A percentile compares a stretch with the other conserved stretches of the same genome.
phyloP scores from a whole-genome alignment of 495 filamentous ascomycete species.

The Halenospora varia region DNA sequence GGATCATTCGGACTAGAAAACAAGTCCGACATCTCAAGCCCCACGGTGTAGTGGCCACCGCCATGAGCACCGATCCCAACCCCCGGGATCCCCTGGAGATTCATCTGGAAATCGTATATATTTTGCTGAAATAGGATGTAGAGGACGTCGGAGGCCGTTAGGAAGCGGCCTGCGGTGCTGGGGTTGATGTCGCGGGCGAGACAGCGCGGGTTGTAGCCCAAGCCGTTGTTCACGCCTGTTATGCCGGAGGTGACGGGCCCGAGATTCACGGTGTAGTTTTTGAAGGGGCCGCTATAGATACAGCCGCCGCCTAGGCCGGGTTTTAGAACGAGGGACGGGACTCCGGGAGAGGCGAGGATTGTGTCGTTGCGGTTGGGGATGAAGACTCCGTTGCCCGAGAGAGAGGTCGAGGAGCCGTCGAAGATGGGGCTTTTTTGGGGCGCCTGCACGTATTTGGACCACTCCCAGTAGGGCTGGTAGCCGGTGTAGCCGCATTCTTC shows the following conservation, averaged over 20 bases:
- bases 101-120: not conserved
- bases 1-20: not conserved
- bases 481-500: conserved; percentile 70
- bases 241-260: conserved; percentile 14
- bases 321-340: not conserved
- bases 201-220: not conserved
- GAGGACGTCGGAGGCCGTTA: not conserved
- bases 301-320: too few species aligned
- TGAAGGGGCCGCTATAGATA: conserved; percentile 45
- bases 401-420: conserved; percentile 53
- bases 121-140: not conserved
- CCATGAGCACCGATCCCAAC: too few species aligned
- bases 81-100: not conserved
- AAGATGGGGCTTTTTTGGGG: conserved; percentile 58
- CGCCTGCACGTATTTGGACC: conserved; percentile 42
- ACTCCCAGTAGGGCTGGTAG: conserved; percentile 57
- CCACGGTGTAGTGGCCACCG: not conserved
- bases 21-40: not conserved
- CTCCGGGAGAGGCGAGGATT: not conserved
- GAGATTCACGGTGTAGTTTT: conserved; percentile 34
- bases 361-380: conserved; percentile 25
- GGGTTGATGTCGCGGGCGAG: not conserved
- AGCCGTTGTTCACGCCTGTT: too few species aligned
- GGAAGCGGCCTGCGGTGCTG: not conserved
- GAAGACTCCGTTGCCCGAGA: conserved; percentile 56